Percentiles rank a stretch among this genome's conserved stretches.
phyloP scores from a whole-genome alignment of 2,329 filamentous ascomycete genomes.

The Periglandula ipomoeae region DNA sequence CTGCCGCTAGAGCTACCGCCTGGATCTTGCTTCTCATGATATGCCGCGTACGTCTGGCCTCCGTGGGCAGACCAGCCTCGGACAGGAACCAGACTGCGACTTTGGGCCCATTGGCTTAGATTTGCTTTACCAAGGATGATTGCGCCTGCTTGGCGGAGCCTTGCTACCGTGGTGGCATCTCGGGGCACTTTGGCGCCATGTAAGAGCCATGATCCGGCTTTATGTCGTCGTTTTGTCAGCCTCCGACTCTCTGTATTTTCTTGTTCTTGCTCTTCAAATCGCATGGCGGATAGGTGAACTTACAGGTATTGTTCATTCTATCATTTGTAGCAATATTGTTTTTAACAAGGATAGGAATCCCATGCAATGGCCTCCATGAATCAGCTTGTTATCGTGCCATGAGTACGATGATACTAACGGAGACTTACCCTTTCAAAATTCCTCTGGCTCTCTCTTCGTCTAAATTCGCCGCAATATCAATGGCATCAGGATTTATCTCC shows the following conservation, averaged over 20 bases:
- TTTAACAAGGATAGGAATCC: slow-evolving; percentile 56
- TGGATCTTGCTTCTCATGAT: slow-evolving; percentile 52
- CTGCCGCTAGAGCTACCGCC: slow-evolving; percentile 52
- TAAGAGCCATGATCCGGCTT: slow-evolving; percentile 48
- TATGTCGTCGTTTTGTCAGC: not conserved
- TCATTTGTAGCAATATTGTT: slow-evolving; percentile 56
- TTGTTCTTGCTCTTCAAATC: too few relatives aligned
- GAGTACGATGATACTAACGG: too few relatives aligned
- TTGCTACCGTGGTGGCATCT: slow-evolving; percentile 48
- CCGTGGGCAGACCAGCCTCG: slow-evolving; percentile 57
- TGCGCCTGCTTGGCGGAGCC: slow-evolving; percentile 48
- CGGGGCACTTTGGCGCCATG: slow-evolving; percentile 43
- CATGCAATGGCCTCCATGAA: slow-evolving; percentile 40
- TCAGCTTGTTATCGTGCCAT: not conserved
- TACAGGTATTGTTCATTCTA: slow-evolving; percentile 45
- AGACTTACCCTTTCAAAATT: slow-evolving; percentile 14
- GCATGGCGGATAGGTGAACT: not conserved
- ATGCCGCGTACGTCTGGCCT: slow-evolving; percentile 52
- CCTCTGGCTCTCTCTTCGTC: slow-evolving; percentile 22
- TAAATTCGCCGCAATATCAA: slow-evolving; percentile 20
- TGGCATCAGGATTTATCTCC: slow-evolving; percentile 27
- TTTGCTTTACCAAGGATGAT: slow-evolving; percentile 57
- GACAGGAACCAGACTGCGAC: slow-evolving; percentile 40
- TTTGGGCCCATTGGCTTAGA: slow-evolving; percentile 55
- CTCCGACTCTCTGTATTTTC: too few relatives aligned